A percentile compares a stretch with the other conserved stretches of the same genome.
Conservation (phyloP, 2,329 filamentous ascomycete genomes). For the Aspergillus pseudoviridinutans region DNA sequence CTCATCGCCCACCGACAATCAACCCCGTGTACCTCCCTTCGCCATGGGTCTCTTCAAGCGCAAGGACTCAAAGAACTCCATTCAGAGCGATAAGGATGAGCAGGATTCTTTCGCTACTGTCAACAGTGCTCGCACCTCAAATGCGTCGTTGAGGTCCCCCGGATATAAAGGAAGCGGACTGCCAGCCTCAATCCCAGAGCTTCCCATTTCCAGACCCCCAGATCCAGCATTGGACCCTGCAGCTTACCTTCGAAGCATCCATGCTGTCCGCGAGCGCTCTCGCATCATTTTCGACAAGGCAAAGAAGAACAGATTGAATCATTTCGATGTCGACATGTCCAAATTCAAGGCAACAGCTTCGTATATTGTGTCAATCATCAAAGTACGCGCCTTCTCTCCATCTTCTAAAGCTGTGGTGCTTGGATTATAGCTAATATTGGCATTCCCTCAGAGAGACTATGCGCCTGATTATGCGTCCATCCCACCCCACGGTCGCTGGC, state of each 20-base stretch:
- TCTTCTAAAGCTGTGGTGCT: slow-evolving; percentile 5
- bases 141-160: slow-evolving; percentile 50
- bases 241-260: slow-evolving; percentile 84
- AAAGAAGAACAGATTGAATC: slow-evolving; percentile 69
- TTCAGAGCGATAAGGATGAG: slow-evolving; percentile 36
- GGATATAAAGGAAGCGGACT: slow-evolving; percentile 45
- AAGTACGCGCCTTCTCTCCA: slow-evolving; percentile 54
- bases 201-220: slow-evolving; percentile 77
- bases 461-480: slow-evolving; percentile 67
- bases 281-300: slow-evolving; percentile 72
- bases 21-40: slow-evolving; percentile 4
- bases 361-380: slow-evolving; percentile 91
- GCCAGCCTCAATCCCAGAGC: slow-evolving; percentile 60
- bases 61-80: slow-evolving; percentile 41
- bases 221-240: slow-evolving; percentile 85
- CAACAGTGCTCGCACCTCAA: slow-evolving; percentile 42
- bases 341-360: slow-evolving; percentile 80
- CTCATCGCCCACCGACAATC: slow-evolving; percentile 1
- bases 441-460: slow-evolving; percentile 58
- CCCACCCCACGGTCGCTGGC: slow-evolving; percentile 73
- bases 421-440: slow-evolving; percentile 5
- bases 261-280: slow-evolving; percentile 78
- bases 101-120: slow-evolving; percentile 37
- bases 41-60: slow-evolving; percentile 46
- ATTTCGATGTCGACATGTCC: slow-evolving; percentile 83